phyloP scores from a whole-genome alignment of 352 stramenopile species.

The Phytopythium boreale region DNA sequence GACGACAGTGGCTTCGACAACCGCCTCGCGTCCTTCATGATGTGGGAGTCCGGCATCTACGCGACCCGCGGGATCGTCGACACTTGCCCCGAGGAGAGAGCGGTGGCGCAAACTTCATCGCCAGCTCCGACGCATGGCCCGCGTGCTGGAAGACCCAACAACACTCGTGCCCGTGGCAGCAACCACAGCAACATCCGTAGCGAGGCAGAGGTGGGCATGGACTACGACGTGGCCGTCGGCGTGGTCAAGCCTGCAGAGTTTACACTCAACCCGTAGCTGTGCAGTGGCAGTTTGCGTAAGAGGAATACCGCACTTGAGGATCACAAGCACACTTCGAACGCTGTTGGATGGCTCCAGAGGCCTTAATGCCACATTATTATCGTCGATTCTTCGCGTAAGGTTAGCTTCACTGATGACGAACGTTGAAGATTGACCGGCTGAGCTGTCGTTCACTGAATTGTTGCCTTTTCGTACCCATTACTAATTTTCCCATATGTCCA shows the following conservation, averaged over 20 bases:
- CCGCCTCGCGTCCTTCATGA: conserved; percentile 15
- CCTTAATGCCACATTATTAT: too few relatives aligned
- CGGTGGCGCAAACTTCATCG: not conserved
- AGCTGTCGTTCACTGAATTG: too few relatives aligned
- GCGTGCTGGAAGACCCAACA: not conserved
- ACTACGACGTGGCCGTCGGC: not conserved
- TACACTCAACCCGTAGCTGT: not conserved
- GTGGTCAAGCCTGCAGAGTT: not conserved
- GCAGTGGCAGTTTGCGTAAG: too few relatives aligned
- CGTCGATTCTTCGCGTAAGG: too few relatives aligned
- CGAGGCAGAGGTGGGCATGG: not conserved
- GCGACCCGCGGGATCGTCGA: conserved; percentile 9
- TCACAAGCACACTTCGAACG: too few relatives aligned
- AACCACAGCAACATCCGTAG: not conserved
- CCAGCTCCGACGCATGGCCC: too few relatives aligned
- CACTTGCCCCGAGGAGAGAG: conserved; percentile 5
- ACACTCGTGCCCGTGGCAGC: not conserved
- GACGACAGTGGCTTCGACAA: not conserved
- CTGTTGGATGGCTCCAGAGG: too few relatives aligned
- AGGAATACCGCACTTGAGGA: too few relatives aligned
- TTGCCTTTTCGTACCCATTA: too few relatives aligned
- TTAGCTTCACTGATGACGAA: too few relatives aligned
- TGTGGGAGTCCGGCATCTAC: conserved; percentile 20
- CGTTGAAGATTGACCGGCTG: too few relatives aligned
- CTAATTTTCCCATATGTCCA: too few relatives aligned